Conservation (phyloP, 2,329 filamentous ascomycete genomes). For the Alternaria rosae region DNA sequence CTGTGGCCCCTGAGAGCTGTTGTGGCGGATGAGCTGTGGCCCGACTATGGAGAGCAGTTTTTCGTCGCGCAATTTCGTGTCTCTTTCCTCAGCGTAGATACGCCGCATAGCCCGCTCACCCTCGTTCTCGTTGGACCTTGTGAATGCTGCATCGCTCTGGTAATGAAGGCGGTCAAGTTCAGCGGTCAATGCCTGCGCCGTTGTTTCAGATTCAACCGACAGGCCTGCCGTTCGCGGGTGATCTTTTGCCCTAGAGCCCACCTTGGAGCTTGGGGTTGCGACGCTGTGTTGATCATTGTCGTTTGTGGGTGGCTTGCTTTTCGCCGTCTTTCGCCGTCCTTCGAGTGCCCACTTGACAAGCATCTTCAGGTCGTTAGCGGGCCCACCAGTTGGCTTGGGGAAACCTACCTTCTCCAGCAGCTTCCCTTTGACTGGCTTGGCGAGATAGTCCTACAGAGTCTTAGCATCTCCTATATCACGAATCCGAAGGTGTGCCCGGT, state of each 20-base stretch:
- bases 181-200: constrained; percentile 43
- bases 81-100: constrained; percentile 63
- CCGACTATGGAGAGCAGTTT: constrained; percentile 61
- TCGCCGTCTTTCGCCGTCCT: constrained; percentile 48
- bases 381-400: constrained; percentile 13
- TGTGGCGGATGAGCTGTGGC: constrained; percentile 37
- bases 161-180: constrained; percentile 49
- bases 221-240: constrained; percentile 37
- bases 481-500: constrained; percentile 9
- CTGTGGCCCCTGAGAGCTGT: constrained; percentile 26
- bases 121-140: constrained; percentile 53
- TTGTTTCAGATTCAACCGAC: constrained; percentile 44
- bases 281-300: constrained; percentile 38
- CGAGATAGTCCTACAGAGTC: constrained; percentile 40
- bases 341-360: constrained; percentile 71
- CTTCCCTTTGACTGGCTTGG: constrained; percentile 69
- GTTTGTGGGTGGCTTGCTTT: constrained; percentile 28
- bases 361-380: constrained; percentile 52
- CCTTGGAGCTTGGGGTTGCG: constrained; percentile 20
- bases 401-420: constrained; percentile 64
- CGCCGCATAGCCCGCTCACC: constrained; percentile 56
- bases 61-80: constrained; percentile 61
- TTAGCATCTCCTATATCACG: constrained; percentile 27
- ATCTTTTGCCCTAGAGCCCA: constrained; percentile 36
- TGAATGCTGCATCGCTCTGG: constrained; percentile 49